These are phyloP conservation scores for Didymella sp. DNA, from an alignment of 2,329 filamentous ascomycete genomes.

Conservation along the genomic window DNA sequence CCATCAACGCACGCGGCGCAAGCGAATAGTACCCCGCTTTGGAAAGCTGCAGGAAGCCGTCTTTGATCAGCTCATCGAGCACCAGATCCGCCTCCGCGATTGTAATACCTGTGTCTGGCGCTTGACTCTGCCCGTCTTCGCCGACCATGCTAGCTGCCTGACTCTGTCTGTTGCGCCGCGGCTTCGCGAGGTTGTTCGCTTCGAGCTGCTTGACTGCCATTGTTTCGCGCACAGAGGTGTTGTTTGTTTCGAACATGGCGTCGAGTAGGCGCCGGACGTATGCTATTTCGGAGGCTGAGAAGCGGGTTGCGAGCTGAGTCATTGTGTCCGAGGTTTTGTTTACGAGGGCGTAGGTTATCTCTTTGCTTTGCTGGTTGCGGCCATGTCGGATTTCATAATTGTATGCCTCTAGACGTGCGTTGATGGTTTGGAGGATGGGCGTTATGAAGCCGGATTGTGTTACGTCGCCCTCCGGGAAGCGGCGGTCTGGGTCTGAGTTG, in stretches of 20 bases:
- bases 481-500: slow-evolving; percentile 48
- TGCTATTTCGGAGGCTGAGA: slow-evolving; percentile 81
- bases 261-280: slow-evolving; percentile 90
- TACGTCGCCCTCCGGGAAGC: slow-evolving; percentile 67
- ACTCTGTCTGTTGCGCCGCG: slow-evolving; percentile 36
- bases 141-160: slow-evolving; percentile 31
- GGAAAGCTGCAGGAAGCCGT: slow-evolving; percentile 86
- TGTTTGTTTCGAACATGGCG: slow-evolving; percentile 89
- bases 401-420: slow-evolving; percentile 75
- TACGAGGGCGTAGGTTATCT: slow-evolving; percentile 80
- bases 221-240: slow-evolving; percentile 78
- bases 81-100: slow-evolving; percentile 79
- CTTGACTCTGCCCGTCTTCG: slow-evolving; percentile 43
- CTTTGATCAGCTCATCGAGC: slow-evolving; percentile 72
- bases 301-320: slow-evolving; percentile 85
- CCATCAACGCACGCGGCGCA: slow-evolving; percentile 79
- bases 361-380: slow-evolving; percentile 69
- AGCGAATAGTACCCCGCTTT: slow-evolving; percentile 75
- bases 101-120: slow-evolving; percentile 64
- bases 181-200: slow-evolving; percentile 71
- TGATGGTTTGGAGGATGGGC: slow-evolving; percentile 72
- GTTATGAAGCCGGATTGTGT: slow-evolving; percentile 69
- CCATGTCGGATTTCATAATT: slow-evolving; percentile 86
- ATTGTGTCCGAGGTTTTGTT: slow-evolving; percentile 79
- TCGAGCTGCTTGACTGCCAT: slow-evolving; percentile 83